A percentile compares a stretch with the other conserved stretches of the same genome.
Conservation (phyloP, 2,329 filamentous ascomycete genomes). For the Exophiala sp. region DNA sequence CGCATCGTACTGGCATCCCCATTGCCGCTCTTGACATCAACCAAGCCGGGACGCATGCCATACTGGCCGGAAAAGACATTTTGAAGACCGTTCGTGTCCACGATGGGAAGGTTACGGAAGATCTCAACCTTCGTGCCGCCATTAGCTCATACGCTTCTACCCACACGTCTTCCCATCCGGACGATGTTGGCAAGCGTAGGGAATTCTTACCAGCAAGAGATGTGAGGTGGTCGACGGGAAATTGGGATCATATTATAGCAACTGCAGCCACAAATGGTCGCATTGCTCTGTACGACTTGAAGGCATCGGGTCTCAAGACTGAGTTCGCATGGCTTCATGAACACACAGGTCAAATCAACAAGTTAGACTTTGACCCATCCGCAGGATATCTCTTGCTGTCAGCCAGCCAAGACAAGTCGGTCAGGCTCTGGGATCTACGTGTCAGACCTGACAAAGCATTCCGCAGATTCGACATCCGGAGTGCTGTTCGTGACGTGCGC, state of each 20-base stretch:
- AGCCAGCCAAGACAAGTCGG: constrained; percentile 59
- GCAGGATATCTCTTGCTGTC: constrained; percentile 56
- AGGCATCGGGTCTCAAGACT: constrained; percentile 43
- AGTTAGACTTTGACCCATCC: constrained; percentile 59
- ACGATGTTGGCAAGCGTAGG: constrained; percentile 45
- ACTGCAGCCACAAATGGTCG: constrained; percentile 61
- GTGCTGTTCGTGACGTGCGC: constrained; percentile 57
- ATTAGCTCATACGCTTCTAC: constrained; percentile 54
- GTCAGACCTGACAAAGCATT: constrained; percentile 41
- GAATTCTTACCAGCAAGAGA: constrained; percentile 59
- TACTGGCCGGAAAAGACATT: constrained; percentile 60
- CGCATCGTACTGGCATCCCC: constrained; percentile 59
- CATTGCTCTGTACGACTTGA: constrained; percentile 59
- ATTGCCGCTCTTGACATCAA: constrained; percentile 60
- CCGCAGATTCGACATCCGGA: constrained; percentile 49
- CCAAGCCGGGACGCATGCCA: constrained; percentile 56
- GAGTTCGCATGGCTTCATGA: constrained; percentile 59
- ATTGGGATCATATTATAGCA: constrained; percentile 55
- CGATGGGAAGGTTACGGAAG: constrained; percentile 53
- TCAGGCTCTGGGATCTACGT: constrained; percentile 60
- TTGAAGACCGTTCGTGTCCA: constrained; percentile 59
- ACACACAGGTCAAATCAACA: constrained; percentile 60
- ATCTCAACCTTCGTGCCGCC: constrained; percentile 57
- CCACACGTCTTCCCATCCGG: constrained; percentile 41
- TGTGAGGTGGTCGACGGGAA: constrained; percentile 62